Conservation (phyloP, 257 asterid species). For the Nicotiana undulata region DNA sequence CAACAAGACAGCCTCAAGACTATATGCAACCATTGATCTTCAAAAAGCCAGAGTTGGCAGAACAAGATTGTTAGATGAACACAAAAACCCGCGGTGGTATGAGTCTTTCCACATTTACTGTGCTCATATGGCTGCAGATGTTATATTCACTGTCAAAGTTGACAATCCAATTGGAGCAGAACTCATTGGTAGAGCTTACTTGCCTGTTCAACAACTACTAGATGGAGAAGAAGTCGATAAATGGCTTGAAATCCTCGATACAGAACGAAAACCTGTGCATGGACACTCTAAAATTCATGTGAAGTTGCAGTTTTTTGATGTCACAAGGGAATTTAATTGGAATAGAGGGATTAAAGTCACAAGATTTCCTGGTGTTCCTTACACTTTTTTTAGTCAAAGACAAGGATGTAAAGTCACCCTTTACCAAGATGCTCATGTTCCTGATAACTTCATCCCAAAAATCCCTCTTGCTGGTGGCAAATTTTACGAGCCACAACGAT, state of each 20-base stretch:
- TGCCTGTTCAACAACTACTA: slow-evolving; percentile 22
- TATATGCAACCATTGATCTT: slow-evolving; percentile 56
- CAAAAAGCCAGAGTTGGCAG: slow-evolving; percentile 57
- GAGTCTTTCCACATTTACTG: slow-evolving; percentile 36
- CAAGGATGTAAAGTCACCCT: slow-evolving; percentile 2
- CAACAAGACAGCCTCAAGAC: slow-evolving; percentile 25
- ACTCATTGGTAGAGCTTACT: slow-evolving; percentile 32
- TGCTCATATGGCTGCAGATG: slow-evolving; percentile 29
- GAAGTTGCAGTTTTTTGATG: slow-evolving; percentile 23
- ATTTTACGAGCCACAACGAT: slow-evolving; percentile 12
- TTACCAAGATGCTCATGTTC: slow-evolving; percentile 14
- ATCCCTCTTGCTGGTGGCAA: slow-evolving; percentile 11
- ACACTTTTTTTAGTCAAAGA: slow-evolving; percentile 11
- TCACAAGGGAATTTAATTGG: slow-evolving; percentile 22
- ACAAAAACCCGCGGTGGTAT: slow-evolving; percentile 30
- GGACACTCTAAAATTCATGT: slow-evolving; percentile 32
- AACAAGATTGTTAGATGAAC: slow-evolving; percentile 19
- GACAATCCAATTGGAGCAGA: slow-evolving; percentile 32
- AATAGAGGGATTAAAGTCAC: slow-evolving; percentile 17
- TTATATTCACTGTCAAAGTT: slow-evolving; percentile 27
- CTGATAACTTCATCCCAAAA: slow-evolving; percentile 8
- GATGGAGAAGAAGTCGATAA: slow-evolving; percentile 17
- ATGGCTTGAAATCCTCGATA: slow-evolving; percentile 28
- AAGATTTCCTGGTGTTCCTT: slow-evolving; percentile 26
- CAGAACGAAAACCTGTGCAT: slow-evolving; percentile 17